Evolutionary conservation across 257 asterid species (phyloP).

Genomic region (Solanum etuberosum): DNA sequence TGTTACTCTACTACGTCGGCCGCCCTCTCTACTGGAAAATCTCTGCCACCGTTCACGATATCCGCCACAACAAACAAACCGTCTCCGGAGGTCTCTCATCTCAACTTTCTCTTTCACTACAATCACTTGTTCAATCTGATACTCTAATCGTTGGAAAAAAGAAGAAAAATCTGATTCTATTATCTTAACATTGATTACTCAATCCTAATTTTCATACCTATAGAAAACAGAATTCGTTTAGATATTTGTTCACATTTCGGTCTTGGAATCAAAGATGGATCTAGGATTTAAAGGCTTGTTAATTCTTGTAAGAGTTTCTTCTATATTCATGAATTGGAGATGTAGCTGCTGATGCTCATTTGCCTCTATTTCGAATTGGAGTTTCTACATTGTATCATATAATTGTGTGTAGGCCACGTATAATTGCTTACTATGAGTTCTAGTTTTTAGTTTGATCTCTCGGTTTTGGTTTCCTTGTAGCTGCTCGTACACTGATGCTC

Average conservation of each 20-base stretch:
- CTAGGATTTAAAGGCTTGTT: neutral
- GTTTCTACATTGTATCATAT: neutral
- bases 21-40: constrained; percentile 90
- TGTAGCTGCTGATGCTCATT: neutral
- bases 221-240: neutral
- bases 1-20: constrained; percentile 50
- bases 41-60: constrained; percentile 79
- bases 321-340: neutral
- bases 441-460: neutral
- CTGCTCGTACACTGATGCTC: neutral
- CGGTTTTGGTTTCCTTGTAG: neutral
- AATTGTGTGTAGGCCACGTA: neutral
- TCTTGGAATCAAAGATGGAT: neutral
- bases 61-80: constrained; percentile 75
- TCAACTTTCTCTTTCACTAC: neutral
- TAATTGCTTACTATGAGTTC: neutral
- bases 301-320: neutral
- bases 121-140: neutral
- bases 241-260: neutral
- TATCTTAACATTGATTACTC: neutral
- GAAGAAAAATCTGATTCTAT: neutral
- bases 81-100: constrained; percentile 52
- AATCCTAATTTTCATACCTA: neutral
- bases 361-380: neutral
- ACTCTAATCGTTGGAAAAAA: neutral